Evolutionary conservation across 2,329 filamentous ascomycete genomes (phyloP).

Genomic region (Colletotrichum sp.): DNA sequence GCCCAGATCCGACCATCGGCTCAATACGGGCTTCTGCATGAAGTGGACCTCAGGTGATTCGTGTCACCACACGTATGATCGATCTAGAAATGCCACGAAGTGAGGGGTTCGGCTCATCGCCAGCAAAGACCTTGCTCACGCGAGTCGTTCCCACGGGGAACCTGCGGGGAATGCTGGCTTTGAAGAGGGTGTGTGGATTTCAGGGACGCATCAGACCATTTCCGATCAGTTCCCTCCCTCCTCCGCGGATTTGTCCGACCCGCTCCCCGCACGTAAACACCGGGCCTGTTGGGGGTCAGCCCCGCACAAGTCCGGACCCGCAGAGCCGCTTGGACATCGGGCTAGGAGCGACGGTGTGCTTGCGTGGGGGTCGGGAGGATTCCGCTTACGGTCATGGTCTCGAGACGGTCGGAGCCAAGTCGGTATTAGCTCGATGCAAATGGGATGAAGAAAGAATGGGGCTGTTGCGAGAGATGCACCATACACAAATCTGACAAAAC

Average conservation of each 20-base stretch:
- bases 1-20: not conserved
- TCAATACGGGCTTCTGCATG: not conserved
- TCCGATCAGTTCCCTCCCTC: not conserved
- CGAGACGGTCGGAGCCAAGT: not conserved
- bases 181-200: not conserved
- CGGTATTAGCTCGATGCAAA: not conserved
- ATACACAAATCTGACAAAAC: not conserved
- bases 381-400: not conserved
- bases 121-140: not conserved
- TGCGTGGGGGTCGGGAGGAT: slow-evolving; percentile 8
- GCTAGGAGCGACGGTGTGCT: not conserved
- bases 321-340: slow-evolving; percentile 9
- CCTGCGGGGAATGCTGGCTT: not conserved
- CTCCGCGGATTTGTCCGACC: not conserved
- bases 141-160: not conserved
- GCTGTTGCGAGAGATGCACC: not conserved
- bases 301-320: not conserved
- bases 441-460: not conserved
- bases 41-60: not conserved
- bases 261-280: not conserved
- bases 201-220: not conserved
- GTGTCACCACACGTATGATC: not conserved
- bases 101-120: not conserved
- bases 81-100: not conserved
- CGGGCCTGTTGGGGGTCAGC: slow-evolving; percentile 6